These are phyloP conservation scores for Erythrophleum fordii DNA, from an alignment of 306 rosid genomes.

Conservation along the genomic window DNA sequence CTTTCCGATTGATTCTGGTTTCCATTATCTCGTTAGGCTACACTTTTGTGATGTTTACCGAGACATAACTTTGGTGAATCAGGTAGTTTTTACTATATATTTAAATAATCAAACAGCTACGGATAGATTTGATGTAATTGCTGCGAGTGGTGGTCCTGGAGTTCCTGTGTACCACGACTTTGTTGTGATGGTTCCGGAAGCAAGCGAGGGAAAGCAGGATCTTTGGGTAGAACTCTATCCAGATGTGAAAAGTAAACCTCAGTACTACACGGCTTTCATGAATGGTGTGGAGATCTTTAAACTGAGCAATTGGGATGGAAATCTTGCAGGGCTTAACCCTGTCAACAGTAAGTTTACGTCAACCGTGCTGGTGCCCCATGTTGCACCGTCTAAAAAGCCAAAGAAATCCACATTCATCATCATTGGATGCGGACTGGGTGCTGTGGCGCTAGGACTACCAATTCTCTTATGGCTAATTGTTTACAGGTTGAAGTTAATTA, in stretches of 20 bases:
- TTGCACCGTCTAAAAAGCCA: background rate
- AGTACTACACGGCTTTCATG: constrained; percentile 8
- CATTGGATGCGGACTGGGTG: constrained; percentile 20
- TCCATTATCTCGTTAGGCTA: constrained; percentile 56
- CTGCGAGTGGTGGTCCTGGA: constrained; percentile 26
- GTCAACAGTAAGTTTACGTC: background rate
- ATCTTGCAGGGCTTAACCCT: constrained; percentile 36
- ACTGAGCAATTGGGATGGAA: constrained; percentile 29
- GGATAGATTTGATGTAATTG: background rate
- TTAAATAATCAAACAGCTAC: constrained; percentile 48
- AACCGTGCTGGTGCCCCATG: background rate
- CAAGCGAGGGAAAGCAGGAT: constrained; percentile 41
- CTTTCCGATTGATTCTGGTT: constrained; percentile 51
- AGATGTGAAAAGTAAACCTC: background rate
- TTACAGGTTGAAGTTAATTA: constrained; percentile 10
- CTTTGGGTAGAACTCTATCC: constrained; percentile 49
- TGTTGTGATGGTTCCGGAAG: constrained; percentile 32
- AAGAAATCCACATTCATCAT: constrained; percentile 1
- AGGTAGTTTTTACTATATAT: constrained; percentile 39
- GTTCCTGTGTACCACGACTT: constrained; percentile 37
- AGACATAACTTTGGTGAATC: background rate
- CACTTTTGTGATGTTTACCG: constrained; percentile 45
- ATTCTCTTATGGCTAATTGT: constrained; percentile 32
- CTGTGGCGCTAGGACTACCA: background rate
- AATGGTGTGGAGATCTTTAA: constrained; percentile 54